A percentile compares a stretch with the other conserved stretches of the same genome.
These are phyloP conservation scores for Rhododendron kiyosumense DNA, from an alignment of 148 eudicot species.

Conservation along the genomic window DNA sequence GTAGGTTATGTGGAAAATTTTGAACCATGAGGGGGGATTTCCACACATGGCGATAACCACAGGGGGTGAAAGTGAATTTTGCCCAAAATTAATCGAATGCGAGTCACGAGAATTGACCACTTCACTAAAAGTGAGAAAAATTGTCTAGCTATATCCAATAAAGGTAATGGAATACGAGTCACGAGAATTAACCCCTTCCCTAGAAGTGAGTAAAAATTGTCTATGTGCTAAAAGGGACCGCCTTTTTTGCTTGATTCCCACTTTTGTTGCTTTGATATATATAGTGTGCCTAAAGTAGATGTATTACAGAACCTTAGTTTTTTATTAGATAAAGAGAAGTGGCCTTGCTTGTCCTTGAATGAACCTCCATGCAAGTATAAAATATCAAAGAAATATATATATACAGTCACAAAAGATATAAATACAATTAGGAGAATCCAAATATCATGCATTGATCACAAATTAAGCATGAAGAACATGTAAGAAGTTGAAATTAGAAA, in stretches of 20 bases:
- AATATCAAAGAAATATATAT: background rate
- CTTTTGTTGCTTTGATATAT: background rate
- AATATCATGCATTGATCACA: background rate
- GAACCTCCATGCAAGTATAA: background rate
- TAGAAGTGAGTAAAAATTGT: no score
- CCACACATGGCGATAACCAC: no score
- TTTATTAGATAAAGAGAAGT: background rate
- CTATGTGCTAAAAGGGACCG: no score
- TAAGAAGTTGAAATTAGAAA: background rate
- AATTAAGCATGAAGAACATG: background rate
- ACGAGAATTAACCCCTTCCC: no score
- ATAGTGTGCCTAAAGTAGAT: background rate
- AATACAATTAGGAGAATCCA: background rate
- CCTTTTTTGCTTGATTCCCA: background rate
- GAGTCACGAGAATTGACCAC: no score
- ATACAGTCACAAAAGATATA: background rate
- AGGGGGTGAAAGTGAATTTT: no score
- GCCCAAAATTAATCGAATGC: no score
- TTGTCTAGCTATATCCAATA: no score
- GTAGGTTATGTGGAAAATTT: no score
- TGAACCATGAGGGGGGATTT: no score
- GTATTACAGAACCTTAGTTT: background rate
- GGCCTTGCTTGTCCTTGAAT: background rate
- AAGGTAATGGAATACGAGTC: no score
- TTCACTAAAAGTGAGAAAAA: no score